Conservation (phyloP, 1,139 yeast genomes). For the Pichia sp. region DNA sequence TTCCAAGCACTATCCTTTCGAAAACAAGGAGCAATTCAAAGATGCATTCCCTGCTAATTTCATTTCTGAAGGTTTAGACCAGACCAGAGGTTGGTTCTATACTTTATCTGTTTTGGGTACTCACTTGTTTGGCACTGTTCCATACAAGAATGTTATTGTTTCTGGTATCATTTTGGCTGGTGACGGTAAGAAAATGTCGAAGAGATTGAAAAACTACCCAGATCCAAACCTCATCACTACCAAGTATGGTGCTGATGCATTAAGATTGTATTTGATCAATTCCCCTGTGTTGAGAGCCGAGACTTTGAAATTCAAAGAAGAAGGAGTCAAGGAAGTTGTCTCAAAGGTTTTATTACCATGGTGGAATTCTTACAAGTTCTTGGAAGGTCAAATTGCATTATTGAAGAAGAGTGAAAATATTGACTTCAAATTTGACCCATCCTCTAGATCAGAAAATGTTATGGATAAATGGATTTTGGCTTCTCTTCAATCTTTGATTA, state of each 20-base stretch:
- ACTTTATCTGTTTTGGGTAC: slow-evolving; percentile 94
- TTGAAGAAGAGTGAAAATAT: slow-evolving; percentile 68
- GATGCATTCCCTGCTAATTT: slow-evolving; percentile 92
- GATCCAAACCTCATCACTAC: slow-evolving; percentile 81
- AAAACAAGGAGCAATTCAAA: slow-evolving; percentile 63
- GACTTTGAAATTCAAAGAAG: slow-evolving; percentile 93
- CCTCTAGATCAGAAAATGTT: slow-evolving; percentile 67
- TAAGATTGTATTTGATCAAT: slow-evolving; percentile 90
- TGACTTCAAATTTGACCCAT: slow-evolving; percentile 69
- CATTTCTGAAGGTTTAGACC: slow-evolving; percentile 97
- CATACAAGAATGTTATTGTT: slow-evolving; percentile 93
- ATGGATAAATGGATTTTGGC: slow-evolving; percentile 98
- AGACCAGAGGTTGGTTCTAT: slow-evolving; percentile 99
- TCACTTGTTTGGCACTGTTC: slow-evolving; percentile 86
- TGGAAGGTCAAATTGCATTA: slow-evolving; percentile 88
- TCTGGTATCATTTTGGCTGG: slow-evolving; percentile 95
- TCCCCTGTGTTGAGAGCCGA: slow-evolving; percentile 98
- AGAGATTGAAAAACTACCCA: slow-evolving; percentile 95
- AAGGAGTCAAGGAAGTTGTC: slow-evolving; percentile 96
- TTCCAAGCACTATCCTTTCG: slow-evolving; percentile 94
- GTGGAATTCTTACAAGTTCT: slow-evolving; percentile 96
- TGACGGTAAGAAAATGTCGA: slow-evolving; percentile 99
- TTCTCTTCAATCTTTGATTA: slow-evolving; percentile 83
- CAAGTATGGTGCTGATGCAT: slow-evolving; percentile 95
- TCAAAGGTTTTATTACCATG: slow-evolving; percentile 94